Evolutionary conservation across 495 filamentous ascomycete genomes (phyloP), one percentile per base, ranked within the genome.

Genomic region (Lasiosphaeris hirsuta): DNA sequence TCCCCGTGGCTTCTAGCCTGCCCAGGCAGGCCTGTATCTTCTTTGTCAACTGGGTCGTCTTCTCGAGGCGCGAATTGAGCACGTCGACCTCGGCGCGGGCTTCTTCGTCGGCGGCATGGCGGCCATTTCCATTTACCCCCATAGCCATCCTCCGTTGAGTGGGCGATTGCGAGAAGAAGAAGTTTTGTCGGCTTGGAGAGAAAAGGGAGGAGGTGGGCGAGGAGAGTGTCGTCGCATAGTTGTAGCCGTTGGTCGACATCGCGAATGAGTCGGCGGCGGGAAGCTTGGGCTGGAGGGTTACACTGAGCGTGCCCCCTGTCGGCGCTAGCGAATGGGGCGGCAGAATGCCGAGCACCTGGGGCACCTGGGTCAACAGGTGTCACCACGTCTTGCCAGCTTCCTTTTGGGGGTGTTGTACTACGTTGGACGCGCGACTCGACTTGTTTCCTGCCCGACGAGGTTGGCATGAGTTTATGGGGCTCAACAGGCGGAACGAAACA

Each of bases 21-120:
- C 85, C 84, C 51, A 96, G 79, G 30, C 91, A 95, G 15, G 89
- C 86, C 70, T 92, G 84, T 60, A 99, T 96, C 77, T 95, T 96
- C 74, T 92, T 96, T 34, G 90, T 96, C 64, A 97, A 82, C 55
- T 85, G 81, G 2, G 78, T 74, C 36, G 84, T 86, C 71, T 85
- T 85, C 51, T 83, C 81, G 34, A 86, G 72, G 48, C 83, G 77
- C 44, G 84, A 84, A 51, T 85, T 84, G 34, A 86, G 74, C 42
- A 86, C 84, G 62, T 86, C 84, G 42, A 86, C 84, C 66, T 86
- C 84, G 49, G 84, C 84, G 38, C 83, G 78, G 37, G 83, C 80
- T 65, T 86, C 84, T 62, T 85, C 83, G 64, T 84, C 81, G 54
- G 77, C 77, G 37, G 79, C 77, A 51, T 77, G 74, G 57, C 78